Conservation (phyloP, 2,329 filamentous ascomycete species). For the Penicillium sp. region DNA sequence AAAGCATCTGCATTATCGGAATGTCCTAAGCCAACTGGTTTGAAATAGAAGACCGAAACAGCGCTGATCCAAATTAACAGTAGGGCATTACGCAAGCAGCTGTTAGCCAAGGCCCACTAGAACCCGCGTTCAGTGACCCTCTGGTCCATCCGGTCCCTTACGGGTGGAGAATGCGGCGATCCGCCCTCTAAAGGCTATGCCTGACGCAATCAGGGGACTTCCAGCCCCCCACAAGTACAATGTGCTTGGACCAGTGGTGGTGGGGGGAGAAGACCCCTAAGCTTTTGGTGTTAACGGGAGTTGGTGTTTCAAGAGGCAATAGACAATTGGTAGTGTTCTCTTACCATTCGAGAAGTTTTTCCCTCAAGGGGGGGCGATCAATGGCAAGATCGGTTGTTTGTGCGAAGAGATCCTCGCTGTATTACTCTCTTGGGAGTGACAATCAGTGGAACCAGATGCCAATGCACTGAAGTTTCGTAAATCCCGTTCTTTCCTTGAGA, state of each 20-base stretch:
- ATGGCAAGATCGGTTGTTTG: not conserved
- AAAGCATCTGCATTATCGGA: not conserved
- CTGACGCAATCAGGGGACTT: slow-evolving; percentile 29
- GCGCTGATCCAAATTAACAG: slow-evolving; percentile 37
- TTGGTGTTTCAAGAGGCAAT: not conserved
- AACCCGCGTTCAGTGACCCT: slow-evolving; percentile 32
- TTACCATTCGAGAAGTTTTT: slow-evolving; percentile 2
- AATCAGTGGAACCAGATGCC: slow-evolving; percentile 32
- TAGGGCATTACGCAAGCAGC: slow-evolving; percentile 41
- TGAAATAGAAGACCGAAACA: slow-evolving; percentile 22
- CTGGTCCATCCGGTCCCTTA: slow-evolving; percentile 40
- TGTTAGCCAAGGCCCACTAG: slow-evolving; percentile 30
- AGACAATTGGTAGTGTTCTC: not conserved
- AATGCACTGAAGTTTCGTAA: slow-evolving; percentile 14
- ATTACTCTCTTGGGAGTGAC: slow-evolving; percentile 25
- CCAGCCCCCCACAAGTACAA: not conserved
- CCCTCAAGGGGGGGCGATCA: not conserved
- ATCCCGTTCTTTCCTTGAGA: slow-evolving; percentile 8
- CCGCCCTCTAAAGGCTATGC: slow-evolving; percentile 25
- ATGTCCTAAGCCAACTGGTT: slow-evolving; percentile 10
- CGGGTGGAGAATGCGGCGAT: slow-evolving; percentile 41
- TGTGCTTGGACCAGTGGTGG: slow-evolving; percentile 9
- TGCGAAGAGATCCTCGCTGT: slow-evolving; percentile 18
- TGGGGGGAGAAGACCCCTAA: slow-evolving; percentile 6
- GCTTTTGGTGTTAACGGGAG: slow-evolving; percentile 6